phyloP scores from a whole-genome alignment of 2,329 filamentous ascomycete species.

The Volutella citrinella region DNA sequence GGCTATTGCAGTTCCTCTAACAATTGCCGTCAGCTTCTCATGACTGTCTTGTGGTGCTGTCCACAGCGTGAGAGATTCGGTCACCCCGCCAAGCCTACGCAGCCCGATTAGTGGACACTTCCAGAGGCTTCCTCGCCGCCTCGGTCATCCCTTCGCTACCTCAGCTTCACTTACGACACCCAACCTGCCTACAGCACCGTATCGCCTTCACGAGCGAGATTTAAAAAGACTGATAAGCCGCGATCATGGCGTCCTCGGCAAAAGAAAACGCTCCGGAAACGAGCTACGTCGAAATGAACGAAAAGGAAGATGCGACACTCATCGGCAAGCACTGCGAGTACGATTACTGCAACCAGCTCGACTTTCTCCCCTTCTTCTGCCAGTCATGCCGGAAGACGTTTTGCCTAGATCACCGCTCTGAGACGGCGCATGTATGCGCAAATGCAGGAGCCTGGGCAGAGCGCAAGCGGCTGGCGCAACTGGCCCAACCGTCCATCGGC shows the following conservation, averaged over 20 bases:
- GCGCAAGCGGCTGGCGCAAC: conserved; percentile 52
- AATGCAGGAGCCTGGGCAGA: conserved; percentile 61
- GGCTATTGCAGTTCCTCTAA: too few relatives aligned
- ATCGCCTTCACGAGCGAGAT: neutral
- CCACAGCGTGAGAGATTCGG: too few relatives aligned
- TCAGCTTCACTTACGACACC: conserved; percentile 24
- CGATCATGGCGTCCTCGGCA: conserved; percentile 53
- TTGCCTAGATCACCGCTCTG: conserved; percentile 91
- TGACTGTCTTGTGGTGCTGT: neutral
- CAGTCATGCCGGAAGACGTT: conserved; percentile 82
- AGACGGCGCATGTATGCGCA: conserved; percentile 71
- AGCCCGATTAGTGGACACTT: conserved; percentile 30
- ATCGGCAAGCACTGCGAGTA: conserved; percentile 91
- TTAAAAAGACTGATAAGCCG: conserved; percentile 10
- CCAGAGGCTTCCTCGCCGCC: conserved; percentile 32
- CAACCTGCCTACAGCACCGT: conserved; percentile 22
- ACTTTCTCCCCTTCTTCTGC: conserved; percentile 94
- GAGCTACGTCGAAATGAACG: conserved; percentile 70
- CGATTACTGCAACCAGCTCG: conserved; percentile 87
- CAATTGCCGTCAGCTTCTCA: too few relatives aligned
- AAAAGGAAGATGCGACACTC: conserved; percentile 70
- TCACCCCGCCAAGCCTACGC: conserved; percentile 19
- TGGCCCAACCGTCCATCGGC: conserved; percentile 52
- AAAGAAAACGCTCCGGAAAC: conserved; percentile 40
- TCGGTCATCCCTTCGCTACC: conserved; percentile 18